These are phyloP conservation scores for Blastobotrys robertii DNA, from an alignment of 805 yeast genomes.

Conservation along the genomic window DNA sequence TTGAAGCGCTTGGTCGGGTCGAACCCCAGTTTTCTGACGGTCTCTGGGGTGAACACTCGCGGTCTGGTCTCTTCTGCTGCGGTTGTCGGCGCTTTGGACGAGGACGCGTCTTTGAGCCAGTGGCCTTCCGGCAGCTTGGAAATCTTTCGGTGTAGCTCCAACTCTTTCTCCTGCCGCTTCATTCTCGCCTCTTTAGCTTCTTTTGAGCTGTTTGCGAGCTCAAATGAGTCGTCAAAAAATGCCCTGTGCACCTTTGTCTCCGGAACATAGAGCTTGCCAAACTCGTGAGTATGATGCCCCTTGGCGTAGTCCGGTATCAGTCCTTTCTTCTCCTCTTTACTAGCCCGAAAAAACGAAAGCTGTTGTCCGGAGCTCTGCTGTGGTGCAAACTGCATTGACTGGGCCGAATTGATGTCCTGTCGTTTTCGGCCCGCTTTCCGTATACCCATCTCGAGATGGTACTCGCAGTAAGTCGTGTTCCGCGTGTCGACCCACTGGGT, in stretches of 20 bases:
- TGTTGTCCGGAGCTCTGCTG: slow-evolving; percentile 28
- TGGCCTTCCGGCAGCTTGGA: slow-evolving; percentile 19
- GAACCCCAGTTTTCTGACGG: slow-evolving; percentile 21
- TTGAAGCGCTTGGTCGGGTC: slow-evolving; percentile 20
- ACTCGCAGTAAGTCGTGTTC: slow-evolving; percentile 53
- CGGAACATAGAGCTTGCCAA: not conserved
- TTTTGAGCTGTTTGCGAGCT: slow-evolving; percentile 15
- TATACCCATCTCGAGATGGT: slow-evolving; percentile 53
- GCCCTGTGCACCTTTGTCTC: not conserved
- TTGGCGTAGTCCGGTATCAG: not conserved
- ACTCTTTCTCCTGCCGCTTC: slow-evolving; percentile 19
- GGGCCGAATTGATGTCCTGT: slow-evolving; percentile 62
- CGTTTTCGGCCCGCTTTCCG: slow-evolving; percentile 48
- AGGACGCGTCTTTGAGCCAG: slow-evolving; percentile 16
- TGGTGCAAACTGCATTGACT: slow-evolving; percentile 48
- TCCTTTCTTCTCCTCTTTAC: too few species aligned
- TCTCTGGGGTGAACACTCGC: slow-evolving; percentile 15
- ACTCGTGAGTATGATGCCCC: slow-evolving; percentile 1
- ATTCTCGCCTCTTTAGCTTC: slow-evolving; percentile 22
- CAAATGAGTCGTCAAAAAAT: not conserved
- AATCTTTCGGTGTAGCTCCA: slow-evolving; percentile 29
- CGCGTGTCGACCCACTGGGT: slow-evolving; percentile 47
- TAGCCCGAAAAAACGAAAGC: not conserved
- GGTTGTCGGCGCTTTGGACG: too few species aligned
- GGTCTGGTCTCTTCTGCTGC: not conserved